These are phyloP conservation scores for Hypholoma fasciculare DNA, from an alignment of 768 basidiomycete genomes.

Conservation along the genomic window DNA sequence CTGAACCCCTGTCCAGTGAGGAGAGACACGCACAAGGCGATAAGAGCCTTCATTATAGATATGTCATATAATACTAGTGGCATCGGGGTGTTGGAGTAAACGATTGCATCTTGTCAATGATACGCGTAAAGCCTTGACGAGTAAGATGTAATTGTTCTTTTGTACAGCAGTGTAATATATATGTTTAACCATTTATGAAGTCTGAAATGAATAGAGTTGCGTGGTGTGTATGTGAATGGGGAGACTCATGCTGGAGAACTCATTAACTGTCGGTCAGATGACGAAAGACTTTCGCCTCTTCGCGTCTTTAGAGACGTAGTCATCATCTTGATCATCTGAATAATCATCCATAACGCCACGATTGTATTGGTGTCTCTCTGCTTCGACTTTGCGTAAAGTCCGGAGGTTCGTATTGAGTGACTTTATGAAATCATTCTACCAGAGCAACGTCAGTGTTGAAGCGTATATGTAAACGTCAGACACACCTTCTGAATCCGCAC, in stretches of 20 bases:
- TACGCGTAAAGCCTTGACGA: not conserved
- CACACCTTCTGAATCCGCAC: conserved; percentile 61
- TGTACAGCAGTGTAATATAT: not conserved
- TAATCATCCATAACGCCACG: conserved; percentile 35
- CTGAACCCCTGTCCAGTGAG: conserved; percentile 17
- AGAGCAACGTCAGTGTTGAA: not conserved
- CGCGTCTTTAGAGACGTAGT: conserved; percentile 36
- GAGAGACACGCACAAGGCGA: conserved; percentile 37
- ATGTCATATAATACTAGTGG: conserved; percentile 29
- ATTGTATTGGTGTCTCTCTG: conserved; percentile 36
- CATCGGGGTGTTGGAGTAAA: not conserved
- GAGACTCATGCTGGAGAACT: not conserved
- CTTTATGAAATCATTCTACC: conserved; percentile 70
- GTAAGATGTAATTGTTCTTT: not conserved
- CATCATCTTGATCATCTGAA: conserved; percentile 55
- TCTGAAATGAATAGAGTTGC: not conserved
- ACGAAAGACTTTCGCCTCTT: conserved; percentile 32
- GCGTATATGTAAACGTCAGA: not conserved
- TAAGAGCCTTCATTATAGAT: conserved; percentile 38
- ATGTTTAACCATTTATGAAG: not conserved
- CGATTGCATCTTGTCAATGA: not conserved
- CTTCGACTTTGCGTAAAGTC: conserved; percentile 59
- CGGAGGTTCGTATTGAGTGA: conserved; percentile 58
- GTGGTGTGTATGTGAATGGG: not conserved
- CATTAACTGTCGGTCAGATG: not conserved